Base-by-base conservation (phyloP, 371 early-diverging fungal species). In the Amoeboaphelidium occidentale region DNA sequence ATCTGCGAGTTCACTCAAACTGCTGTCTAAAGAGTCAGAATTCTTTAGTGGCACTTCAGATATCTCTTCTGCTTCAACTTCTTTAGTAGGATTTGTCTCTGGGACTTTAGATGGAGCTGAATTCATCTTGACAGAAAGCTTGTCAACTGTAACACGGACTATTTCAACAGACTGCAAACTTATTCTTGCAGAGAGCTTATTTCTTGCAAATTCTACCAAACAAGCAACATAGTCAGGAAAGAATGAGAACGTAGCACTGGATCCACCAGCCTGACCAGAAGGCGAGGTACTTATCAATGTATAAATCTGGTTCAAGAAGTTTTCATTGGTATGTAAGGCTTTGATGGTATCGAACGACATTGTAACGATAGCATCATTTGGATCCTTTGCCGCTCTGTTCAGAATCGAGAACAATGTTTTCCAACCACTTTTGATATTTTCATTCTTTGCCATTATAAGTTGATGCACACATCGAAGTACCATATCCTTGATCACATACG, bases 401-500 rank as follows among this genome's bases (percentile, higher is more conserved):
- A 84, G 75, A 0, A 80, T 84, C n/a, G 75, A 70, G 41, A 84
- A 65, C 64, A 89, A 74, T 0, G 87, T 76, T 59, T 81, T 84
- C 89, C 89, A 89, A 1, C 90, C 93, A 21, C 80, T 79, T n/a
- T 25, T 32, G 20, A 47, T 72, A 60, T 60, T 63, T 10, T 27
- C 72, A 61, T 45, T 74, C 63, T 69, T 72, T 0, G 86, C 79
- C 53, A 80, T 79, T 45, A 89, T 78, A 68, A 92, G 77, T 62
- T 89, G 87, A 39, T 78, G 74, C 21, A 92, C 55, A 55, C 89
- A 92, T 20, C 79, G 72, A 42, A 92, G 57, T 0, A 80, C 84
- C 85, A 89, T 84, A 59, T 92, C 93, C 61, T 87, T 85, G 60
- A 92, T 81, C 43, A 75, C 67, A 23, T 72, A 60, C 52, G 79